Conservation (phyloP, 2,329 filamentous ascomycete species). For the Fusarium tupiense region DNA sequence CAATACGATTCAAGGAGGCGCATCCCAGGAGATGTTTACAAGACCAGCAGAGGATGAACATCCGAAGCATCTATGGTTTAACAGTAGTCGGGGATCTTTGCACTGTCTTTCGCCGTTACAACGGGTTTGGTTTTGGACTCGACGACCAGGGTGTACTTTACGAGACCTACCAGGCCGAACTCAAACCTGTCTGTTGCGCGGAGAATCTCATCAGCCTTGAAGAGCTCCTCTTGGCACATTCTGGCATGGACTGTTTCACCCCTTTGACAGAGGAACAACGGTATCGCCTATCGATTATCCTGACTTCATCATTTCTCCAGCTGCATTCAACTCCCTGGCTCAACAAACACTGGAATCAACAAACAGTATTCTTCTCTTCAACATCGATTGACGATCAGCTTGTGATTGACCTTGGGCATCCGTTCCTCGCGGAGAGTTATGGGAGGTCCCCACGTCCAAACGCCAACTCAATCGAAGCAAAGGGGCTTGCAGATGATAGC, state of each 20-base stretch:
- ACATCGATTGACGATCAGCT: neutral
- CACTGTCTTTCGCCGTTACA: neutral
- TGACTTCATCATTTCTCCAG: neutral
- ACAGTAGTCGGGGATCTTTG: neutral
- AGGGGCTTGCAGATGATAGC: neutral
- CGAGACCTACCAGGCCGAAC: neutral
- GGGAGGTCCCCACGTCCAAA: fast-evolving
- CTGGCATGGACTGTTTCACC: fast-evolving
- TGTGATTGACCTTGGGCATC: fast-evolving
- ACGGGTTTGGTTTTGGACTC: neutral
- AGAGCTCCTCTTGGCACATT: neutral
- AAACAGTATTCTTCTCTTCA: neutral
- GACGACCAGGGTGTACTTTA: neutral
- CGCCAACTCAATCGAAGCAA: fast-evolving
- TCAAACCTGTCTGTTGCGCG: neutral
- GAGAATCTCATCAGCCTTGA: neutral
- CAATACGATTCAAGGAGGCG: fast-evolving
- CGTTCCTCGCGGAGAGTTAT: neutral
- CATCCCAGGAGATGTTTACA: fast-evolving
- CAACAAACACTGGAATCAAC: neutral
- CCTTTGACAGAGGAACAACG: neutral
- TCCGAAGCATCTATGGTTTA: neutral
- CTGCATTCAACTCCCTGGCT: neutral
- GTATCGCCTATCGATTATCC: neutral
- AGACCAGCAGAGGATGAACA: neutral